Evolutionary conservation across 2,329 filamentous ascomycete genomes (phyloP), one percentile per base, ranked within the genome.

Genomic region (Alternaria infectoria): DNA sequence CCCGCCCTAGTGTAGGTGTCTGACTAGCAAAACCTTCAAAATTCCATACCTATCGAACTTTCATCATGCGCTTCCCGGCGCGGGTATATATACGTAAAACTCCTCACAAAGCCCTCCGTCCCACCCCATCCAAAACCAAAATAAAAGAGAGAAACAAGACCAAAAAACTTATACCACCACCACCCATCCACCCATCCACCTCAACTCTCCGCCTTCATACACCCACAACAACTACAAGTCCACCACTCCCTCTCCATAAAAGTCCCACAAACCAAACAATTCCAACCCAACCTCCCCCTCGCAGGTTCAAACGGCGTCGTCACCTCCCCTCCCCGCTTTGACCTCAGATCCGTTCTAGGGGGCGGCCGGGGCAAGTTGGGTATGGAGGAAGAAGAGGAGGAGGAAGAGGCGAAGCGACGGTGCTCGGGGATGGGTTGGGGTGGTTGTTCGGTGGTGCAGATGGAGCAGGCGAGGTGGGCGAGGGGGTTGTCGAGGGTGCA

Each of bases 401-500:
- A 10, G 1, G 36, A 40, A 17, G 36, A 67, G 2, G 69, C 72
- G 51, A 77, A 74, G 26, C 75, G 74, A 52, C 75, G 71, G 60
- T 77, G 68, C 11, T 67, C 72, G n/a, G 76, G 76, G 17, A 78
- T 75, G 5, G 76, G 74, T 51, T 80, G 76, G 15, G 81, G 78
- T 0, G 87, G 84, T 56, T 87, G 82, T 70, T 90, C 87, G 3
- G 84, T 78, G 7, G 82, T 83, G 70, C 88, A 90, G 3, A 84
- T 88, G 62, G 88, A 88, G 75, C 88, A 90, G 47, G 84, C 83
- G 11, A 89, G 83, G 67, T 84, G 88, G 25, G 84, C 83, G n/a
- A 86, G 71, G 2, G 87, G 85, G 64, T 90, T 90, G 62, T 87
- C 83, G 40, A 89, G 84, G 0, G 88, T 90, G 77, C 88, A 90